Conservation (phyloP, 176 grass and related monocot genomes). For the Carex scoparia region DNA sequence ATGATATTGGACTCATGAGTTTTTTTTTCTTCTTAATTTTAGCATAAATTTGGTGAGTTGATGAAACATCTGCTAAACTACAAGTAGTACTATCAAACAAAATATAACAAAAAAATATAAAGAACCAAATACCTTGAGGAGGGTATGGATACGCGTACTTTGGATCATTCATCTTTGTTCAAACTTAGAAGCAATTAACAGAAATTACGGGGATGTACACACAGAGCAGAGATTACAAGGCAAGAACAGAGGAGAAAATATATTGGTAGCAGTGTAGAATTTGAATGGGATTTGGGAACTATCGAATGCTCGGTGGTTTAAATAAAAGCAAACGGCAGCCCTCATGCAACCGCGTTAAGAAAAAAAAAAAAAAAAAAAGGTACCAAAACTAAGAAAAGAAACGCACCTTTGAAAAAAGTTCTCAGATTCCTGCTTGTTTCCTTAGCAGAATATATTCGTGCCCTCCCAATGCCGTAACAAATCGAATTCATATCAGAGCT, state of each 20-base stretch:
- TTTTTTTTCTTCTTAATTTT: too few species aligned
- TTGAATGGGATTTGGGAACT: too few species aligned
- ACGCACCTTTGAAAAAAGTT: not conserved
- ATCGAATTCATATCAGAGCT: too few species aligned
- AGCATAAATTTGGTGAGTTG: not conserved
- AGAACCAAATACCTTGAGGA: slow-evolving; percentile 45
- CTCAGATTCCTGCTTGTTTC: not conserved
- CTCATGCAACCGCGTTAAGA: too few species aligned
- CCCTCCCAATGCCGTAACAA: not conserved
- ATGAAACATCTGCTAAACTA: not conserved
- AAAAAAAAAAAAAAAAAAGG: not conserved
- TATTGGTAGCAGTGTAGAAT: too few species aligned
- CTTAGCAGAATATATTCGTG: not conserved
- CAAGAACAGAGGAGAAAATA: not conserved
- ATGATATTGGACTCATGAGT: too few species aligned
- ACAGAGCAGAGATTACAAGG: not conserved
- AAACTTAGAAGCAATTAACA: not conserved
- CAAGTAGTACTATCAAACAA: not conserved
- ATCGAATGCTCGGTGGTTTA: too few species aligned
- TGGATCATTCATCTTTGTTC: slow-evolving; percentile 60
- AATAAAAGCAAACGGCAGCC: too few species aligned
- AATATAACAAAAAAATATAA: not conserved
- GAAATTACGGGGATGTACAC: not conserved
- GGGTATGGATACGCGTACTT: slow-evolving; percentile 45
- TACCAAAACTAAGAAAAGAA: not conserved